Base-by-base conservation (phyloP, 768 basidiomycete genomes). In the Trametes punicea region DNA sequence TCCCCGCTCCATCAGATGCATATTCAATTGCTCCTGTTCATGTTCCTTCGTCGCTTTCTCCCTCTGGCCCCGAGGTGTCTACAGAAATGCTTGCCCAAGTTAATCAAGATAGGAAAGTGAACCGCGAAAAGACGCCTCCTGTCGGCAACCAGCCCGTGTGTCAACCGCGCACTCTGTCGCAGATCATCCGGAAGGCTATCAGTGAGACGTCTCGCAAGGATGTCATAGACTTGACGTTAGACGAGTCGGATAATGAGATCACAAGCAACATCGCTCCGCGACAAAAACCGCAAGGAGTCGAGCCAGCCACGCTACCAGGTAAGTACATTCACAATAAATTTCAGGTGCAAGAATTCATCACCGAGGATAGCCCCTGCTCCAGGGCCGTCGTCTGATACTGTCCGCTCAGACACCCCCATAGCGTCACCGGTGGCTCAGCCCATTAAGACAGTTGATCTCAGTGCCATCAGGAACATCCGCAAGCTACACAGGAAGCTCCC, bases 151-250 rank as follows among this genome's bases (percentile, higher is more conserved):
- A 9, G 13, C 29, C 50, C 13, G 31, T 6, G 7, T 6, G 13
- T 6, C 29, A 38, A 3, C 6, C 21, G 29, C 44, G 50, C 11
- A 45, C 57, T 6, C 29, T 58, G 3, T 52, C 57, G 26, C 50
- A 58, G 39, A 36, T 58, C 30, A 47, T 58, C 21, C 34, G 25
- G 31, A 39, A 46, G 11, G 59, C 48, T 9, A 42, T 46, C 25
- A 36, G 30, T 27, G 48, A 49, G 48, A 59, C 39, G 5, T 52
- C 54, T 1, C 49, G 15, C n/a, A 39, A 46, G 21, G 33, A 50
- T 6, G 44, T 47, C 23, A 56, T 60, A 30, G 59, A 60, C 26
- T 39, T 60, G 20, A 60, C 59, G 2, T 41, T 25, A 1, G 59
- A 60, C 30, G 49, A 45, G 38, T 44, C 44, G 2, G 54, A 51